A percentile compares a stretch with the other conserved stretches of the same genome.
These are phyloP conservation scores for Globisporangium paroecandrum DNA, from an alignment of 352 stramenopile genomes.

Conservation along the genomic window DNA sequence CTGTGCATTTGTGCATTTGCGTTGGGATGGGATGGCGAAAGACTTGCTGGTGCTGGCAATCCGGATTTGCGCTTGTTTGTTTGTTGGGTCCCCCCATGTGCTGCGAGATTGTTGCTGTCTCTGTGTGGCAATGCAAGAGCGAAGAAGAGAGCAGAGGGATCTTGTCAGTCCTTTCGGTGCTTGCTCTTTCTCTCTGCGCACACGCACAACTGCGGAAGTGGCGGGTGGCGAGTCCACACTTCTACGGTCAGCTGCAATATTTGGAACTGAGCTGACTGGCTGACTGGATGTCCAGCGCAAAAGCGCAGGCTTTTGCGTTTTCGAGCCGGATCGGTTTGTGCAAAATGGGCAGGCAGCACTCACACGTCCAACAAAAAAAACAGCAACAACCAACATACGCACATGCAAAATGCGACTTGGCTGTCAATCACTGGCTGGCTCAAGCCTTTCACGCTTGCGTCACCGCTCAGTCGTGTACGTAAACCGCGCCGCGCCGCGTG, in stretches of 20 bases:
- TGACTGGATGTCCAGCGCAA: constrained; percentile 4
- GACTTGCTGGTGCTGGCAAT: no score
- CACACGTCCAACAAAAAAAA: neutral
- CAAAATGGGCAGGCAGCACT: neutral
- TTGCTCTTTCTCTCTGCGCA: neutral
- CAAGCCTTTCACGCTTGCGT: constrained; percentile 2
- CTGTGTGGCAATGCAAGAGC: neutral
- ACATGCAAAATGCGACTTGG: neutral
- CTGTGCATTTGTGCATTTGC: neutral
- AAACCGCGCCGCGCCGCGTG: constrained; percentile 1
- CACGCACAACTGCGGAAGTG: constrained; percentile 3
- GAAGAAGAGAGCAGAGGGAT: constrained; percentile 2
- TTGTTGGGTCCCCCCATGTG: no score
- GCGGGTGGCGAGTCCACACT: neutral
- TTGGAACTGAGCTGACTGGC: neutral
- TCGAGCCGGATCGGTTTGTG: constrained; percentile 8
- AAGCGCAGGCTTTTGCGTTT: neutral
- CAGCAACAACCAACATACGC: neutral
- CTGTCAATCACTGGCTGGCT: constrained; percentile 6
- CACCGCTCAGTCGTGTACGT: neutral
- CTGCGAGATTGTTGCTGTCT: neutral
- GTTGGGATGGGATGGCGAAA: neutral
- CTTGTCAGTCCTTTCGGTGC: neutral
- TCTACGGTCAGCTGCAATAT: neutral
- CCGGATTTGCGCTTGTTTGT: neutral